A percentile compares a stretch with the other conserved stretches of the same genome.
These are phyloP conservation scores for Pneumocystis wakefieldiae DNA, from an alignment of 1,139 yeast genomes.

Conservation along the genomic window DNA sequence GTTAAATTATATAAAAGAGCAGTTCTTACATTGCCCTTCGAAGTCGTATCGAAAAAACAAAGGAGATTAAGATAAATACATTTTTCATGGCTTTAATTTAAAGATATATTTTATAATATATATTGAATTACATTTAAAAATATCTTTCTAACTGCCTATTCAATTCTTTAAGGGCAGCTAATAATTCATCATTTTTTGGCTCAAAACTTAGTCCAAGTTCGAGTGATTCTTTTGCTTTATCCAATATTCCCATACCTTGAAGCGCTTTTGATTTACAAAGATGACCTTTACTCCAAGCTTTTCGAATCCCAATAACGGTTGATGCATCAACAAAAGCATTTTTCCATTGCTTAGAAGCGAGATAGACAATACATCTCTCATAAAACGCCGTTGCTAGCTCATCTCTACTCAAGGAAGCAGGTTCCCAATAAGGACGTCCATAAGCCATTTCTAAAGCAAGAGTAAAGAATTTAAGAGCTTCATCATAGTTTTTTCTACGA, in stretches of 20 bases:
- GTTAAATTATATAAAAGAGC: conserved; percentile 68
- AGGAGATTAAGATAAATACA: background rate
- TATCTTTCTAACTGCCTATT: conserved; percentile 10
- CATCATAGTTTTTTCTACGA: conserved; percentile 46
- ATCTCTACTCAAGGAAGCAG: conserved; percentile 63
- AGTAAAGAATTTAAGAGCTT: conserved; percentile 57
- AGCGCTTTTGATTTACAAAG: conserved; percentile 69
- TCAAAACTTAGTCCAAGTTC: conserved; percentile 47
- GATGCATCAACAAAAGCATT: conserved; percentile 76
- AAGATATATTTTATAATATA: background rate
- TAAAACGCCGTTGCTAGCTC: conserved; percentile 60
- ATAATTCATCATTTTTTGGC: conserved; percentile 33
- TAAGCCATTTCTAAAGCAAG: conserved; percentile 71
- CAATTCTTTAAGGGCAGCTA: conserved; percentile 22
- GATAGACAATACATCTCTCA: conserved; percentile 71
- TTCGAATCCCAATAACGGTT: conserved; percentile 50
- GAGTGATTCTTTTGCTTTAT: conserved; percentile 58
- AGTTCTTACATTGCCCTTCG: conserved; percentile 71
- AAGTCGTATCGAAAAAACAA: conserved; percentile 25
- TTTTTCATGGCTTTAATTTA: background rate
- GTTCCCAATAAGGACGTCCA: conserved; percentile 74
- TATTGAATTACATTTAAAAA: conserved; percentile 4
- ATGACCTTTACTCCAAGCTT: conserved; percentile 58
- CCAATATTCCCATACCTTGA: conserved; percentile 51
- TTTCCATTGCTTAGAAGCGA: conserved; percentile 47